Percentiles rank a stretch among this genome's conserved stretches.
Conservation (phyloP, 2,329 filamentous ascomycete genomes). For the Westerdykella aurantiaca region DNA sequence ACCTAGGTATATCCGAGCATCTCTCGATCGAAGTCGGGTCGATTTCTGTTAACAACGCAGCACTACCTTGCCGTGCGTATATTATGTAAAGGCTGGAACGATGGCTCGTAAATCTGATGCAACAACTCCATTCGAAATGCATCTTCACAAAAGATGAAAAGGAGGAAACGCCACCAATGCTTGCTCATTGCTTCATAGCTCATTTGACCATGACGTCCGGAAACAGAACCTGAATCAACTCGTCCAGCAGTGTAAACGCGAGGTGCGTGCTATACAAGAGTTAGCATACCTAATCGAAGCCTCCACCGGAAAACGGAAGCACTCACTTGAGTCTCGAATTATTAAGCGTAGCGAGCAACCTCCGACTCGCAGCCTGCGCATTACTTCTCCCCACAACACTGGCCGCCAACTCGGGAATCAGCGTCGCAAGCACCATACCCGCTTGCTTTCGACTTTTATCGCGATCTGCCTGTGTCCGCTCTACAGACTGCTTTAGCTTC, state of each 20-base stretch:
- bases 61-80: no score
- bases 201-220: slow-evolving; percentile 22
- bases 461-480: slow-evolving; percentile 67
- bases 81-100: no score
- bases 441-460: slow-evolving; percentile 78
- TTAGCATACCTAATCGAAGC: slow-evolving; percentile 12
- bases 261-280: slow-evolving; percentile 43
- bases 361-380: slow-evolving; percentile 81
- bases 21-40: no score
- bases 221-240: slow-evolving; percentile 44
- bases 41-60: no score
- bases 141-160: neutral
- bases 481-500: slow-evolving; percentile 44
- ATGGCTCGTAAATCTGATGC: neutral
- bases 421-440: slow-evolving; percentile 77
- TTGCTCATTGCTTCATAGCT: slow-evolving; percentile 1
- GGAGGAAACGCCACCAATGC: neutral
- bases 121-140: neutral
- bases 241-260: slow-evolving; percentile 47
- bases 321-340: slow-evolving; percentile 84
- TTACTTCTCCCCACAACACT: slow-evolving; percentile 91
- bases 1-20: no score
- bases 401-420: slow-evolving; percentile 84
- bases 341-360: slow-evolving; percentile 86
- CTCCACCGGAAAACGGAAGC: neutral